Evolutionary conservation across 2,329 filamentous ascomycete genomes (phyloP).

Genomic region (Fusarium sp.): DNA sequence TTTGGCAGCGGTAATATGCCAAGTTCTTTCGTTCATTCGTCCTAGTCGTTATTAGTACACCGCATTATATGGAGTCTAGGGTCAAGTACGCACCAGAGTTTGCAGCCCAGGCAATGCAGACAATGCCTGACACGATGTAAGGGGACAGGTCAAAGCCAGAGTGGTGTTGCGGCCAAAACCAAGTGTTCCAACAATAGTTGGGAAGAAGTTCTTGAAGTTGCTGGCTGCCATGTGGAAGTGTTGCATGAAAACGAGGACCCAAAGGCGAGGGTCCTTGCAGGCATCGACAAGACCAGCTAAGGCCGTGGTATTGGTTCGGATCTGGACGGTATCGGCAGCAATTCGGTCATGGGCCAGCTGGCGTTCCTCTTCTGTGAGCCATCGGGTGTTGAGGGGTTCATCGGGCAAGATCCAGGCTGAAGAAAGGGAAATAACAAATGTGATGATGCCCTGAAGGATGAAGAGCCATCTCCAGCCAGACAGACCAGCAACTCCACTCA

Average conservation of each 20-base stretch:
- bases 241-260: conserved; percentile 42
- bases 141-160: conserved; percentile 64
- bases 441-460: conserved; percentile 47
- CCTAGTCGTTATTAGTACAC: conserved; percentile 39
- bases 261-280: conserved; percentile 49
- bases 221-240: conserved; percentile 40
- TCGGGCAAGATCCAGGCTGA: conserved; percentile 53
- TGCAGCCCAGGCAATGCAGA: conserved; percentile 39
- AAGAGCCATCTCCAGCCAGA: conserved; percentile 52
- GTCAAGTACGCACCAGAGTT: conserved; percentile 6
- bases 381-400: conserved; percentile 54
- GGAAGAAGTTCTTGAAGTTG: conserved; percentile 50
- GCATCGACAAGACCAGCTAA: conserved; percentile 60
- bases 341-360: conserved; percentile 59
- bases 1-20: conserved; percentile 60
- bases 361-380: conserved; percentile 54
- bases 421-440: conserved; percentile 46
- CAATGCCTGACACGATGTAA: conserved; percentile 57
- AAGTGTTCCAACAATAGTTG: conserved; percentile 59
- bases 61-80: accelerated
- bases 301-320: conserved; percentile 54
- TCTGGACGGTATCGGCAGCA: conserved; percentile 45
- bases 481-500: conserved; percentile 44
- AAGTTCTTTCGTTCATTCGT: conserved; percentile 57
- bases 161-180: conserved; percentile 62